A percentile compares a stretch with the other conserved stretches of the same genome.
These are phyloP conservation scores for Colletotrichum phormii DNA, from an alignment of 2,329 filamentous ascomycete species.

Conservation along the genomic window DNA sequence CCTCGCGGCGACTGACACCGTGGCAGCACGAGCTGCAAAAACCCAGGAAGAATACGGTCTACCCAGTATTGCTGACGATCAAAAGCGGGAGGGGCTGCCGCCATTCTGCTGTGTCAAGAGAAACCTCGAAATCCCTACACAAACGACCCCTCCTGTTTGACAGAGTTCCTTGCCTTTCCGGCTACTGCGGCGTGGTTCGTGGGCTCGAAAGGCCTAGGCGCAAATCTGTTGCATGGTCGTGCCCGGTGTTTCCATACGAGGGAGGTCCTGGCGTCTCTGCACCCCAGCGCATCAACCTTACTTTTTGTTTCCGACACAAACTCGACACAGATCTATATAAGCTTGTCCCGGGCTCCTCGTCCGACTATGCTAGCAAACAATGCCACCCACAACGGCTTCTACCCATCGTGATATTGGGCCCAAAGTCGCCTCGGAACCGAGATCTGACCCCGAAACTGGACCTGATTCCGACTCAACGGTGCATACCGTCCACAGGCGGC, in stretches of 20 bases:
- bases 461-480: background rate
- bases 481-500: constrained; percentile 5
- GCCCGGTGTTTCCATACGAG: constrained; percentile 19
- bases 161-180: background rate
- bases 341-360: constrained; percentile 13
- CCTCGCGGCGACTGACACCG: background rate
- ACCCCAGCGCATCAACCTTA: constrained; percentile 34
- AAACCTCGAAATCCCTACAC: background rate
- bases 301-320: constrained; percentile 20
- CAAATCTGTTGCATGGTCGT: constrained; percentile 30
- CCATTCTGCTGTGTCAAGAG: background rate
- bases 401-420: background rate
- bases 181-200: background rate
- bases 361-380: background rate
- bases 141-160: background rate
- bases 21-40: background rate
- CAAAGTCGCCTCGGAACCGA: constrained; percentile 4
- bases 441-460: background rate
- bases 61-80: background rate
- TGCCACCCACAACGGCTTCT: constrained; percentile 15
- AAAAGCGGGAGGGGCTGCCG: background rate
- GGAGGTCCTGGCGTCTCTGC: constrained; percentile 30
- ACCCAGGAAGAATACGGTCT: background rate
- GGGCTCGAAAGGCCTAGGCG: constrained; percentile 21
- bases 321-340: constrained; percentile 31